Conservation (phyloP, 352 stramenopile species). For the Phytopythium helicoides region DNA sequence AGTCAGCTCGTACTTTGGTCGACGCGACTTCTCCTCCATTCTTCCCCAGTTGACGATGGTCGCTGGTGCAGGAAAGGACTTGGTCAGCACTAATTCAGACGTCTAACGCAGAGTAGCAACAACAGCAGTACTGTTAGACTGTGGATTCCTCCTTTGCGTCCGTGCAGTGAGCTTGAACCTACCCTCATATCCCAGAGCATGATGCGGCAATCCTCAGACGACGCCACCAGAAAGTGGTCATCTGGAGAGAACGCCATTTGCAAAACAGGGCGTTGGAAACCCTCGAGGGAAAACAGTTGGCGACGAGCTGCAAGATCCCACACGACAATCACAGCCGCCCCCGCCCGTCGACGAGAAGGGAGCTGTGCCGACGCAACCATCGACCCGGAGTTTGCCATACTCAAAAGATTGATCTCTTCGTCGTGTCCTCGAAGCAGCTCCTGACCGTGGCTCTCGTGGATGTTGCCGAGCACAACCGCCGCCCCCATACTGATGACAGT, state of each 20-base stretch:
- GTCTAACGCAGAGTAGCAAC: slow-evolving; percentile 39
- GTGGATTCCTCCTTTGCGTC: not conserved
- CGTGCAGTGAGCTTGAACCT: not conserved
- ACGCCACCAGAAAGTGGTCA: slow-evolving; percentile 71
- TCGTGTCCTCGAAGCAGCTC: slow-evolving; percentile 52
- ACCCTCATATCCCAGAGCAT: slow-evolving; percentile 79
- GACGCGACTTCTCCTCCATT: slow-evolving; percentile 64
- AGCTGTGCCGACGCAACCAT: slow-evolving; percentile 52
- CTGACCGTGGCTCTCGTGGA: slow-evolving; percentile 49
- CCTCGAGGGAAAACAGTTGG: slow-evolving; percentile 50
- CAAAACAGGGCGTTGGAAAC: slow-evolving; percentile 60
- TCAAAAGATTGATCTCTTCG: slow-evolving; percentile 51
- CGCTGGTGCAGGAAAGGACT: slow-evolving; percentile 57
- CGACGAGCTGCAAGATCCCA: slow-evolving; percentile 42
- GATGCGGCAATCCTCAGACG: slow-evolving; percentile 59
- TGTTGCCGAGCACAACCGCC: slow-evolving; percentile 46
- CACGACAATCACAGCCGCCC: slow-evolving; percentile 19
- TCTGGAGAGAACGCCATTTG: slow-evolving; percentile 76
- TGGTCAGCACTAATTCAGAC: slow-evolving; percentile 64
- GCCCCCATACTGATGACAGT: slow-evolving; percentile 50
- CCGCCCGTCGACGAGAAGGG: slow-evolving; percentile 28
- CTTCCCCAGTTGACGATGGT: slow-evolving; percentile 70
- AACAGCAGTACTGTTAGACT: slow-evolving; percentile 1
- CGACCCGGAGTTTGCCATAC: slow-evolving; percentile 30
- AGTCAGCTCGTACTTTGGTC: slow-evolving; percentile 63